Base-by-base conservation (phyloP, 202 grass and related monocot species). In the Bolboschoenoplectus hybrid region DNA sequence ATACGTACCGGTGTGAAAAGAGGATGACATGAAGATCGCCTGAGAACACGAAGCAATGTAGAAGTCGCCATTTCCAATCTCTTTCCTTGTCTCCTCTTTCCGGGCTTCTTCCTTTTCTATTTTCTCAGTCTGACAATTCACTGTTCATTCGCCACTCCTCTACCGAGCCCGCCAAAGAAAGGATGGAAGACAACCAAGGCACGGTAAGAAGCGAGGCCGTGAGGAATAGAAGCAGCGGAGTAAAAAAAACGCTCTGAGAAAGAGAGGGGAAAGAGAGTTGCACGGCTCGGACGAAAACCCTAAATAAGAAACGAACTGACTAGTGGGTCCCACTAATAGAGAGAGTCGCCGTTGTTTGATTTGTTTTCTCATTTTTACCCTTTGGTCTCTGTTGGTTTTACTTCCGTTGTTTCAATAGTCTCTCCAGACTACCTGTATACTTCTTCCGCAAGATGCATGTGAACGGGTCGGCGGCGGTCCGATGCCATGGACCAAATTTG, bases 11-110 rank as follows among this genome's bases (percentile, higher is more conserved):
- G 64, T 82, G 86, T 86, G 71, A 89, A 83, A 46, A 82, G 87
- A n/a, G 64, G 60, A 43, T 87, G 71, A 39, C 79, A 85, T 5
- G 93, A 86, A 79, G 88, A 76, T 61, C 85, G 58, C 80, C 88
- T 90, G 45, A 95, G 87, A 90, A 88, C 89, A 3, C 93, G 85
- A 63, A 95, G 86, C 66, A 95, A 86, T 64, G 87, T 78, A 51
- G 85, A 89, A 26, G 90, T 88, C 80, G 90, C 91, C 93, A 95
- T 95, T 72, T 44, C 9, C 46, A 34, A 41, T 49, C 49, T 38
- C 40, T 69, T 34, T 26, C 20, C 38, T 67, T 1, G 9, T 1
- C 81, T 10, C 38, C 14, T 45, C 34, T 12, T 39, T 26, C 20
- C 7, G 12, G 13, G 13, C 4, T 74, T 12, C 4, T 74, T 32